A percentile compares a stretch with the other conserved stretches of the same genome.
Evolutionary conservation across 1,284 basidiomycete genomes (phyloP).

Genomic region (Binderoboletus segoi): DNA sequence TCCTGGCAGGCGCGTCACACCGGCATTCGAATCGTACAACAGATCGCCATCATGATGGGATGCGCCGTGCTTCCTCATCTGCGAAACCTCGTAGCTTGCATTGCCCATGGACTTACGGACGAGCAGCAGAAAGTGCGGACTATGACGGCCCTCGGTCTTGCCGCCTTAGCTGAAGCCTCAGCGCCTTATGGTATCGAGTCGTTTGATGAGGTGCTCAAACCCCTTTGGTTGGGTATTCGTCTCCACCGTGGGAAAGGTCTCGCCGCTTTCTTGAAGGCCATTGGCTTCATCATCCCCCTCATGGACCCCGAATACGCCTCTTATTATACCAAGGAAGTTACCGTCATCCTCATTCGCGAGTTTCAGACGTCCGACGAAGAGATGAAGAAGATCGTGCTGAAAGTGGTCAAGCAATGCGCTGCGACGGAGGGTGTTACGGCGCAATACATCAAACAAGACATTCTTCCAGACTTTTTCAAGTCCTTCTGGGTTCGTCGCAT

Average conservation of each 20-base stretch:
- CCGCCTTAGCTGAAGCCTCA: constrained; percentile 94
- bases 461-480: constrained; percentile 99
- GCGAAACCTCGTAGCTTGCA: constrained; percentile 94
- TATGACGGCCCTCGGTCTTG: constrained; percentile 97
- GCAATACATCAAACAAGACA: constrained; percentile 94
- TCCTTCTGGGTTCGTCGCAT: constrained; percentile 98
- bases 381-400: constrained; percentile 99
- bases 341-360: constrained; percentile 97
- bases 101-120: constrained; percentile 94
- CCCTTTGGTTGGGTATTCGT: constrained; percentile 97
- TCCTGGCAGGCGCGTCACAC: constrained; percentile 99
- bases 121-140: constrained; percentile 99
- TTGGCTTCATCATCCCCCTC: constrained; percentile 98
- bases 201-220: constrained; percentile 98
- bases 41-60: constrained; percentile 99
- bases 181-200: constrained; percentile 99
- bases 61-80: constrained; percentile 98
- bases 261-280: constrained; percentile 98
- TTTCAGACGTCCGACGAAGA: constrained; percentile 99
- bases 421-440: constrained; percentile 96
- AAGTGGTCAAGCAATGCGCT: constrained; percentile 99
- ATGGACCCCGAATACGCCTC: constrained; percentile 99
- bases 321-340: constrained; percentile 97
- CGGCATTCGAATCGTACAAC: constrained; percentile 98
- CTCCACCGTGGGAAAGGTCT: constrained; percentile 98